These are phyloP conservation scores for Oryza meridionalis DNA, from an alignment of 176 grass and related monocot species.

Conservation along the genomic window DNA sequence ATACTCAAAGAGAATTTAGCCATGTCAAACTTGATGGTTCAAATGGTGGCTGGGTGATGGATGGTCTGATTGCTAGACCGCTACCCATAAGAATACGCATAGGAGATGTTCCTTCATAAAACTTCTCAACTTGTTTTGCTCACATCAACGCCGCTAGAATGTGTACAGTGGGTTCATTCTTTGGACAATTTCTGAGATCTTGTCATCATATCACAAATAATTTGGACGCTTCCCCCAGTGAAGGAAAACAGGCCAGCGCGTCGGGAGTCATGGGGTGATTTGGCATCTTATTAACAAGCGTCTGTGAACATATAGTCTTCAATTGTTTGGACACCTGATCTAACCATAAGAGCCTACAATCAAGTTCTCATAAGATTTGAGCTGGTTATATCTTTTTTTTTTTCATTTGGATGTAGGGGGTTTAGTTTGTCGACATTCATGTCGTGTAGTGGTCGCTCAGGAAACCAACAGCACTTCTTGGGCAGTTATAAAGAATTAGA, in stretches of 20 bases:
- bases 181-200: constrained; percentile 11
- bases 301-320: background rate
- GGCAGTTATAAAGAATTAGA: background rate
- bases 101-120: constrained; percentile 38
- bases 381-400: background rate
- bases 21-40: constrained; percentile 81
- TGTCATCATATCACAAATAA: background rate
- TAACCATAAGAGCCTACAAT: background rate
- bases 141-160: background rate
- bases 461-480: background rate
- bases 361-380: constrained; percentile 3
- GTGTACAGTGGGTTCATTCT: constrained; percentile 38
- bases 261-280: background rate
- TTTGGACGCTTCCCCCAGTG: background rate
- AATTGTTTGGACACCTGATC: background rate
- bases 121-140: background rate
- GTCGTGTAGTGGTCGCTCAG: background rate
- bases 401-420: background rate
- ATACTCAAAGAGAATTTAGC: constrained; percentile 70
- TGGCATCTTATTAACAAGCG: background rate
- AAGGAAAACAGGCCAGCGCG: background rate
- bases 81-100: constrained; percentile 65
- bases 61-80: constrained; percentile 82
- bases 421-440: constrained; percentile 18
- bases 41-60: constrained; percentile 72